Evolutionary conservation across 2,329 filamentous ascomycete species (phyloP), one percentile per base, ranked within the genome.

Genomic region (Sclerotinia glacialis): DNA sequence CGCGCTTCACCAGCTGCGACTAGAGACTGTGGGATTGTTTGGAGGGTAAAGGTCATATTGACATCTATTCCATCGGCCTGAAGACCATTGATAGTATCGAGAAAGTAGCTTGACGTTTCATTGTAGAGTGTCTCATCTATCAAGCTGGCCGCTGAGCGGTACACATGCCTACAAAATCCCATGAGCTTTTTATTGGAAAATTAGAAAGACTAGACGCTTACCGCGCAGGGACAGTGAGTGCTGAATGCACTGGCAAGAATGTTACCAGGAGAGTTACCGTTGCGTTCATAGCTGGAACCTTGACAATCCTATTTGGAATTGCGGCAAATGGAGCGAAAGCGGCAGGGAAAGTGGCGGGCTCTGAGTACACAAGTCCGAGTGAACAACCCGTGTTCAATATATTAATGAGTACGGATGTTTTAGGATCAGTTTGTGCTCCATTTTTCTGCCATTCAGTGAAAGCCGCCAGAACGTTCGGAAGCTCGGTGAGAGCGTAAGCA

Each of bases 21-120:
- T 8, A 44, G 37, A 6, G 34, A 54, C n/a, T 8, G 18, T 31
- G 37, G 49, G 7, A 44, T 63, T 40, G 37, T 63, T 28, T 53
- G 49, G 7, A 44, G 37, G 14, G 49, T 63, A 9, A 28, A 63
- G 28, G 23, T 44, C 23, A 63, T 63, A 11, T 63, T 53, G 9
- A 53, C 18, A 6, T 53, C n/a, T 5, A 63, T 11, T 26, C 12
- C 18, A 26, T 63, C 31, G 5, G 47, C 18, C n/a, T 53, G 60
- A 8, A 53, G 49, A 34, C 23, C 5, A 31, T 63, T 53, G n/a
- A 53, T 26, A 12, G 47, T 63, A 42, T 63, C 60, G 14, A 53
- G 26, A 42, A 53, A 63, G 31, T 34, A 53, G 16, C n/a, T 42
- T 28, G 34, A 44, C n/a, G 23, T 63, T 52, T 63, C 60, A 53